These are phyloP conservation scores for Paecilomyces sp. DNA, from an alignment of 2,329 filamentous ascomycete genomes.

Conservation along the genomic window DNA sequence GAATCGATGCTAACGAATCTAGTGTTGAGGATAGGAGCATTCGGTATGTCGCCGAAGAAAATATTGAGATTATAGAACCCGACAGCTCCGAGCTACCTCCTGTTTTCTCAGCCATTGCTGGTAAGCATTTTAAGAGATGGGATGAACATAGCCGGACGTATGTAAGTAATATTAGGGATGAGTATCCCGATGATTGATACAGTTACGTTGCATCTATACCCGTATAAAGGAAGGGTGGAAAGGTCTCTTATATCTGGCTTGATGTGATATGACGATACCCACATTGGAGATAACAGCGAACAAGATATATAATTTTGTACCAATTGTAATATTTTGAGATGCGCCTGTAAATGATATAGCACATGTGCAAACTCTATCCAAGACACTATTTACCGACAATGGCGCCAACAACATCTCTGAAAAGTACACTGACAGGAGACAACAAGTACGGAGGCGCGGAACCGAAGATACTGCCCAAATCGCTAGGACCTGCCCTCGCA, in stretches of 20 bases:
- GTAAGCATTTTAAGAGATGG: constrained; percentile 84
- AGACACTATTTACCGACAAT: constrained; percentile 8
- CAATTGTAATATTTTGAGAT: background rate
- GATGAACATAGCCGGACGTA: constrained; percentile 61
- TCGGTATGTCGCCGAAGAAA: constrained; percentile 74
- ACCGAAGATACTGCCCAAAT: constrained; percentile 30
- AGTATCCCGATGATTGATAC: constrained; percentile 74
- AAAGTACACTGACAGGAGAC: constrained; percentile 29
- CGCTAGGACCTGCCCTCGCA: constrained; percentile 8
- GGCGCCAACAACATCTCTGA: constrained; percentile 31
- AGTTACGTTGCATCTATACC: background rate
- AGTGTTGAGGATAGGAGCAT: constrained; percentile 62
- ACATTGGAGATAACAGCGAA: background rate
- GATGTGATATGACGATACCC: background rate
- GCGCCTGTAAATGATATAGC: background rate
- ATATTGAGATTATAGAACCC: constrained; percentile 57
- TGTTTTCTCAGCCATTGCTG: constrained; percentile 59
- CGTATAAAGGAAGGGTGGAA: background rate
- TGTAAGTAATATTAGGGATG: constrained; percentile 73
- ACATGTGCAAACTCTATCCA: background rate
- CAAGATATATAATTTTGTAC: background rate
- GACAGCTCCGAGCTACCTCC: constrained; percentile 45
- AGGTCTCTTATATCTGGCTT: background rate
- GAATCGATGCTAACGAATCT: constrained; percentile 10
- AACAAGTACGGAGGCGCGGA: constrained; percentile 31